A percentile compares a stretch with the other conserved stretches of the same genome.
phyloP scores from a whole-genome alignment of 2,329 filamentous ascomycete genomes.

The Scedosporium minutisporum region DNA sequence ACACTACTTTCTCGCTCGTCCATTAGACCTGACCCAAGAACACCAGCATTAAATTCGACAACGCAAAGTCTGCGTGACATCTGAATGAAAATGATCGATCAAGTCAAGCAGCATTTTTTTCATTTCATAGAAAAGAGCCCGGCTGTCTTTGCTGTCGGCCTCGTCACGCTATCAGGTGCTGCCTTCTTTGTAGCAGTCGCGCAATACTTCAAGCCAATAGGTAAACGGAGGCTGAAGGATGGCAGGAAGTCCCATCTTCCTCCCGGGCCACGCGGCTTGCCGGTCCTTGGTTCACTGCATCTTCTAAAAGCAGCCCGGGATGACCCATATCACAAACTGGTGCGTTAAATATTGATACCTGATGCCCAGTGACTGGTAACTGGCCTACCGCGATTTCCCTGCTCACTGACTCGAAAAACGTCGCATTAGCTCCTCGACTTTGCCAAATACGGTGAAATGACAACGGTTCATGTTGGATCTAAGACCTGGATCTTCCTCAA shows the following conservation, averaged over 20 bases:
- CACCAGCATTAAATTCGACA: too few species aligned
- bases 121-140: too few species aligned
- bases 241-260: neutral
- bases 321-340: neutral
- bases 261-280: neutral
- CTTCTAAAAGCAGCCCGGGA: too few species aligned
- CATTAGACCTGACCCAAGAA: too few species aligned
- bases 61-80: too few species aligned
- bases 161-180: too few species aligned
- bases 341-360: neutral
- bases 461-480: constrained; percentile 17
- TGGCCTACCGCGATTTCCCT: too few species aligned
- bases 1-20: too few species aligned
- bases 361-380: too few species aligned
- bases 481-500: constrained; percentile 35
- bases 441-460: constrained; percentile 17
- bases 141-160: too few species aligned
- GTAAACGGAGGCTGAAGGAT: neutral
- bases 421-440: neutral
- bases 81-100: too few species aligned
- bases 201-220: neutral
- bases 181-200: neutral
- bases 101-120: too few species aligned
- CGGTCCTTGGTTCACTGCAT: neutral
- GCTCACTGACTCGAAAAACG: neutral